These are phyloP conservation scores for Paraglomus occultum DNA, from an alignment of 192 early-diverging fungal species.

Conservation along the genomic window DNA sequence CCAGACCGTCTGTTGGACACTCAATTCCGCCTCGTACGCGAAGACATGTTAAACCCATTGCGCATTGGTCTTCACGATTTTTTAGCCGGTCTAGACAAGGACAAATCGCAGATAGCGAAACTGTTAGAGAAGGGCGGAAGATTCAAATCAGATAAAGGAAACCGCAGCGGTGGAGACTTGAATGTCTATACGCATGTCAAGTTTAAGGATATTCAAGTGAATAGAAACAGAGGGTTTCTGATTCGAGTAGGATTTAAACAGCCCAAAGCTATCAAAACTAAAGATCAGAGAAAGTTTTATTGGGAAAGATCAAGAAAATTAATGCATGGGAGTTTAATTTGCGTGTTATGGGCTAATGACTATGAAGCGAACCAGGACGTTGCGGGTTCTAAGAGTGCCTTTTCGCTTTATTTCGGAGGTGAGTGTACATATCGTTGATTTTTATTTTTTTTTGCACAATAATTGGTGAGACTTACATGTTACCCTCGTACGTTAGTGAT, in stretches of 20 bases:
- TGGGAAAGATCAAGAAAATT: slow-evolving; percentile 47
- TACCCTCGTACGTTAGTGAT: too few relatives aligned
- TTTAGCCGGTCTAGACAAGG: slow-evolving; percentile 25
- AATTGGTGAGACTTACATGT: too few relatives aligned
- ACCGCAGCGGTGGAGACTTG: slow-evolving; percentile 29
- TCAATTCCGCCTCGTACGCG: slow-evolving; percentile 59
- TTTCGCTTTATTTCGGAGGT: too few relatives aligned
- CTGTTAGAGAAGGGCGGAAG: slow-evolving; percentile 31
- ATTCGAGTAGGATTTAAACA: slow-evolving; percentile 34
- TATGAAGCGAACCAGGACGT: not conserved
- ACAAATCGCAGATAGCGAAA: slow-evolving; percentile 15
- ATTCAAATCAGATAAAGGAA: slow-evolving; percentile 19
- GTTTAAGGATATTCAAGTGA: slow-evolving; percentile 33
- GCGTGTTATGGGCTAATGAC: slow-evolving; percentile 34
- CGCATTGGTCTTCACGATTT: slow-evolving; percentile 45
- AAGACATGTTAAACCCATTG: slow-evolving; percentile 53
- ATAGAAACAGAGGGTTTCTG: slow-evolving; percentile 28
- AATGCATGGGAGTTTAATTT: slow-evolving; percentile 47
- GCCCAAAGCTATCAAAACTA: not conserved
- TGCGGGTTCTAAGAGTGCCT: too few relatives aligned
- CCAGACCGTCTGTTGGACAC: slow-evolving; percentile 50
- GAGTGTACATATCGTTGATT: too few relatives aligned
- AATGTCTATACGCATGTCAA: slow-evolving; percentile 40
- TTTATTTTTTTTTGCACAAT: too few relatives aligned
- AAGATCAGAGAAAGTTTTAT: slow-evolving; percentile 36